Evolutionary conservation across 1,284 basidiomycete species (phyloP).

Genomic region (Taiwanofungus camphoratus): DNA sequence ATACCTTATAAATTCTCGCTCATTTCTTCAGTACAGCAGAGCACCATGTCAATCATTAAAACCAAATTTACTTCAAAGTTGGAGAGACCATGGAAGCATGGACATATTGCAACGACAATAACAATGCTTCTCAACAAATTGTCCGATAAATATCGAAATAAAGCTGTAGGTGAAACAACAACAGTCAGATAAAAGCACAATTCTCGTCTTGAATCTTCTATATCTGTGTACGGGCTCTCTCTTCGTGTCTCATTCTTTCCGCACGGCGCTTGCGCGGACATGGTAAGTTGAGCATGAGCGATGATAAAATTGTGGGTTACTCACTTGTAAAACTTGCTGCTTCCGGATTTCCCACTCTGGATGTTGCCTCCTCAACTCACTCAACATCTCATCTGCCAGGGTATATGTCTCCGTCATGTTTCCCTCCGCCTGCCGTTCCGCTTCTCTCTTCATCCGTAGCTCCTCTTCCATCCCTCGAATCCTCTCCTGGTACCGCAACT

Average conservation of each 20-base stretch:
- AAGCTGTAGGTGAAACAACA: constrained; percentile 11
- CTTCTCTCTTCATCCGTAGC: constrained; percentile 17
- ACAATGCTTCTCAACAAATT: too few species aligned
- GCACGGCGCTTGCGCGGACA: constrained; percentile 13
- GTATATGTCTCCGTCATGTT: constrained; percentile 16
- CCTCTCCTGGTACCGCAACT: constrained; percentile 23
- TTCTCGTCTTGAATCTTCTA: background rate
- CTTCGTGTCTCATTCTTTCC: constrained; percentile 17
- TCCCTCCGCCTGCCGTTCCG: constrained; percentile 17
- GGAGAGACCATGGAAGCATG: too few species aligned
- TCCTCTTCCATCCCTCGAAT: constrained; percentile 23
- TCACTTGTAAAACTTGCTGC: constrained; percentile 36
- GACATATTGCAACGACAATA: too few species aligned
- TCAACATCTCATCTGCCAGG: constrained; percentile 27
- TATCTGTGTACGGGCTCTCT: constrained; percentile 10
- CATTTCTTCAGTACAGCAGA: too few species aligned
- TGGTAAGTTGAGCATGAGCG: background rate
- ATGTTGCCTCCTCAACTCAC: constrained; percentile 44
- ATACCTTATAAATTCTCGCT: too few species aligned
- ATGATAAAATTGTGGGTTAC: too few species aligned
- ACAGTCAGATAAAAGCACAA: constrained; percentile 2
- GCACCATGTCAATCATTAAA: too few species aligned
- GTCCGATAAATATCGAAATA: constrained; percentile 21
- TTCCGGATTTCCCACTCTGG: constrained; percentile 61
- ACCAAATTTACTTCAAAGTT: too few species aligned